Conservation (phyloP, 805 yeast species). For the Saccharomycopsis lassenensis region DNA sequence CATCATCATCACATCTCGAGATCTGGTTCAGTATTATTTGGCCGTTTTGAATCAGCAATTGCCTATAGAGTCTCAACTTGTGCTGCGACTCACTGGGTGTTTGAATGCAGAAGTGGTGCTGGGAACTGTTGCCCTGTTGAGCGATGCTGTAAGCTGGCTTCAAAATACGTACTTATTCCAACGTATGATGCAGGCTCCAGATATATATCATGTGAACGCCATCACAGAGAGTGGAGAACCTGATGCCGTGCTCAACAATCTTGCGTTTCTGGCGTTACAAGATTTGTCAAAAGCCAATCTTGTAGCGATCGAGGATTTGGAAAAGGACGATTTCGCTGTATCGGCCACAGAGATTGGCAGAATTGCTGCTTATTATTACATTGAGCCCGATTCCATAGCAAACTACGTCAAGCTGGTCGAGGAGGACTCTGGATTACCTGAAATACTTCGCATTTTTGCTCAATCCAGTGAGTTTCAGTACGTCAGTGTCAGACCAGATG, state of each 20-base stretch:
- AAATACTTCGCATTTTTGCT: slow-evolving; percentile 67
- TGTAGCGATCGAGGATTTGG: slow-evolving; percentile 46
- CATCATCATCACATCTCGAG: slow-evolving; percentile 78
- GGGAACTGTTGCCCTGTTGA: slow-evolving; percentile 49
- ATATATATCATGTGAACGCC: slow-evolving; percentile 62
- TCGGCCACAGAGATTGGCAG: slow-evolving; percentile 62
- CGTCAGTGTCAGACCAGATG: slow-evolving; percentile 81
- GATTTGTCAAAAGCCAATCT: slow-evolving; percentile 47
- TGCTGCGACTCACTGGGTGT: slow-evolving; percentile 57
- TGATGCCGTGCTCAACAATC: slow-evolving; percentile 45
- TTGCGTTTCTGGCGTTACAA: slow-evolving; percentile 67
- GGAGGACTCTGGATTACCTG: slow-evolving; percentile 57
- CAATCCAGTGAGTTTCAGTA: slow-evolving; percentile 76
- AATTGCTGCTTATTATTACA: slow-evolving; percentile 81
- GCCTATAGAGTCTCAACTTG: slow-evolving; percentile 84
- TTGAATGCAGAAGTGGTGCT: slow-evolving; percentile 80
- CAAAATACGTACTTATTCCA: slow-evolving; percentile 68
- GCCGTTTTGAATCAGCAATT: slow-evolving; percentile 86
- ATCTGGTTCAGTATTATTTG: slow-evolving; percentile 77
- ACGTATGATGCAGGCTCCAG: slow-evolving; percentile 67
- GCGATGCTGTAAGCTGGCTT: slow-evolving; percentile 74
- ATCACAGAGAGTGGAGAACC: slow-evolving; percentile 42
- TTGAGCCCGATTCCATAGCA: slow-evolving; percentile 62
- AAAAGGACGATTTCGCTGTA: slow-evolving; percentile 36
- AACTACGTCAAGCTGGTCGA: too few relatives aligned